These are phyloP conservation scores for Paramecium biaurelia DNA, from an alignment of 73 alveolate species.

Conservation along the genomic window DNA sequence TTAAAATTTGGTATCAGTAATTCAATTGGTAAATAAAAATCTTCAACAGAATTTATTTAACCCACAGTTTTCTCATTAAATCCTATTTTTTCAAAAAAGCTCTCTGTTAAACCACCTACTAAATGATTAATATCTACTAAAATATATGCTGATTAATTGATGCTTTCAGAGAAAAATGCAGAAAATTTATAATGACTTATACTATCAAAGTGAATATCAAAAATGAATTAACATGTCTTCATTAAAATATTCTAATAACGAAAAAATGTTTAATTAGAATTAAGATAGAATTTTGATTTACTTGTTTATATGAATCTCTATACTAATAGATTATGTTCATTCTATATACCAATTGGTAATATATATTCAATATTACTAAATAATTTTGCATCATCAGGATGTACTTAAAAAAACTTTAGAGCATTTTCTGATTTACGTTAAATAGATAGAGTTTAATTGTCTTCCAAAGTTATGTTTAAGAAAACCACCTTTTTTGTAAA, in stretches of 20 bases:
- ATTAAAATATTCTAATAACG: not conserved
- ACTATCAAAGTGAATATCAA: not conserved
- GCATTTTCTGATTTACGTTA: not conserved
- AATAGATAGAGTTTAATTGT: not conserved
- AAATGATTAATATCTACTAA: not conserved
- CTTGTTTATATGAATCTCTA: constrained; percentile 3
- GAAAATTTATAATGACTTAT: not conserved
- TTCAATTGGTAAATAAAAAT: not conserved
- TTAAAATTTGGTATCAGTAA: not conserved
- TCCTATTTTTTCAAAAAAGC: not conserved
- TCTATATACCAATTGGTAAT: not conserved
- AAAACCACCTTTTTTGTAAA: constrained; percentile 18
- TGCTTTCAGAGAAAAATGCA: constrained; percentile 9
- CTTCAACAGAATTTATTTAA: not conserved
- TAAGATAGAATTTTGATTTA: not conserved
- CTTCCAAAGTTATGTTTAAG: not conserved
- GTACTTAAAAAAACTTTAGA: not conserved
- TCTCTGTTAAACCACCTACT: not conserved
- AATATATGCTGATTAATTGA: not conserved
- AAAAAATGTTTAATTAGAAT: not conserved
- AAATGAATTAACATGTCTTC: not conserved
- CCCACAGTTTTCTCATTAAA: not conserved
- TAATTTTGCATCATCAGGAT: not conserved
- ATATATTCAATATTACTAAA: not conserved
- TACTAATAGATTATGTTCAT: constrained; percentile 21